Conservation (phyloP, 2,329 filamentous ascomycete genomes). For the Helotiales sp. region DNA sequence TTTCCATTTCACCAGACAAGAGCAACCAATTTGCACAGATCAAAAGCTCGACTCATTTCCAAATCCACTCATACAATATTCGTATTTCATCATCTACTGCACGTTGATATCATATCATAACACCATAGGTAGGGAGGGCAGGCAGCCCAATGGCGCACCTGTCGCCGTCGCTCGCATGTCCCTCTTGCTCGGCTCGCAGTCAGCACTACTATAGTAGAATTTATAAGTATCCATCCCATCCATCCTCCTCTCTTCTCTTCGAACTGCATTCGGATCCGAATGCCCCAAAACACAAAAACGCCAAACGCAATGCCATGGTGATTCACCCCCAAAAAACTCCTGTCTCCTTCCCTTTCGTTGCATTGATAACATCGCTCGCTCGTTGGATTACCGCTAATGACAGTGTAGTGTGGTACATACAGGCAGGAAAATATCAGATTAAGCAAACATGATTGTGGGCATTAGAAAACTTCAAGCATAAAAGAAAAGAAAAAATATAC, state of each 20-base stretch:
- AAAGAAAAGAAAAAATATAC: neutral
- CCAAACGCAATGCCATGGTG: slow-evolving; percentile 12
- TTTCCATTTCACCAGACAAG: too few species aligned
- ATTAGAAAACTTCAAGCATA: neutral
- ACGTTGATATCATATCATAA: slow-evolving; percentile 11
- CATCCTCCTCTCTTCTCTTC: neutral
- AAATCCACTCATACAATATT: neutral
- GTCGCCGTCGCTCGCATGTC: neutral
- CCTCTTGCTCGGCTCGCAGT: neutral
- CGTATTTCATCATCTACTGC: slow-evolving; percentile 8
- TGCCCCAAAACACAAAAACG: neutral
- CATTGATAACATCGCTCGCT: slow-evolving; percentile 11
- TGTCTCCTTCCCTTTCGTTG: neutral
- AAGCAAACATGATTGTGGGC: slow-evolving; percentile 1
- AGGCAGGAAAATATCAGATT: slow-evolving; percentile 3
- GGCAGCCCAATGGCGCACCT: neutral
- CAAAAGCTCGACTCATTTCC: neutral
- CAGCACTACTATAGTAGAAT: slow-evolving; percentile 9
- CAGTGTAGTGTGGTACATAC: slow-evolving; percentile 10
- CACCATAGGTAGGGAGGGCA: neutral
- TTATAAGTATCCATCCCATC: neutral
- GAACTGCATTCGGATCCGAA: neutral
- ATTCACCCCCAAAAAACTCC: slow-evolving; percentile 11
- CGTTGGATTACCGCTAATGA: slow-evolving; percentile 11
- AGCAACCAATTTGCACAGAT: too few species aligned